Conservation (phyloP, 1,284 basidiomycete genomes). For the Athelia sp. region DNA sequence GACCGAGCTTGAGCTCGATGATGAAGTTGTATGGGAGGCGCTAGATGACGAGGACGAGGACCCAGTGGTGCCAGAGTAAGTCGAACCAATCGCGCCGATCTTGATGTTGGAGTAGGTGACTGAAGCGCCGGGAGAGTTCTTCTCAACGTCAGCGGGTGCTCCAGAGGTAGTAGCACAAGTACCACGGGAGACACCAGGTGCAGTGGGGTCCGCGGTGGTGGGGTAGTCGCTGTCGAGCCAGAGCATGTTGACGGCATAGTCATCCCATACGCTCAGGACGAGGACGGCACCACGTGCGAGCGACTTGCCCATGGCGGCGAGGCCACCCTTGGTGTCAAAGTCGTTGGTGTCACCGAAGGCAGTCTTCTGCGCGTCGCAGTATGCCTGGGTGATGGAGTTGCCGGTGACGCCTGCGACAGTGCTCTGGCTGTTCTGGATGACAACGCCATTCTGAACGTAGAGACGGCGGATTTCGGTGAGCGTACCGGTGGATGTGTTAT, state of each 20-base stretch:
- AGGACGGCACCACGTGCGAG: constrained; percentile 48
- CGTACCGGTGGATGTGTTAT: constrained; percentile 36
- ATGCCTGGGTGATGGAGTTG: constrained; percentile 33
- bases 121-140: constrained; percentile 25
- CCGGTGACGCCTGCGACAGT: constrained; percentile 36
- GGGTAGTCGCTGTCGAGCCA: constrained; percentile 50
- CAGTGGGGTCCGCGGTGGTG: constrained; percentile 22
- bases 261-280: constrained; percentile 52
- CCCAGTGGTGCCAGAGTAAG: constrained; percentile 15
- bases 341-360: constrained; percentile 37
- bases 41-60: no score
- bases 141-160: constrained; percentile 33
- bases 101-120: constrained; percentile 46
- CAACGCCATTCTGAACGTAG: constrained; percentile 46
- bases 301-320: constrained; percentile 38
- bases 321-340: constrained; percentile 41
- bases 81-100: constrained; percentile 39
- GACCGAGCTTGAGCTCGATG: no score
- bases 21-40: no score
- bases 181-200: constrained; percentile 37
- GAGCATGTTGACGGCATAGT: constrained; percentile 51
- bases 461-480: constrained; percentile 47
- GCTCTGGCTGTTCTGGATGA: constrained; percentile 43
- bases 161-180: constrained; percentile 37
- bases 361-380: constrained; percentile 39